Percentiles rank a stretch among this genome's conserved stretches.
phyloP scores from a whole-genome alignment of 2,329 filamentous ascomycete genomes.

The Dactylellina haptotyla region DNA sequence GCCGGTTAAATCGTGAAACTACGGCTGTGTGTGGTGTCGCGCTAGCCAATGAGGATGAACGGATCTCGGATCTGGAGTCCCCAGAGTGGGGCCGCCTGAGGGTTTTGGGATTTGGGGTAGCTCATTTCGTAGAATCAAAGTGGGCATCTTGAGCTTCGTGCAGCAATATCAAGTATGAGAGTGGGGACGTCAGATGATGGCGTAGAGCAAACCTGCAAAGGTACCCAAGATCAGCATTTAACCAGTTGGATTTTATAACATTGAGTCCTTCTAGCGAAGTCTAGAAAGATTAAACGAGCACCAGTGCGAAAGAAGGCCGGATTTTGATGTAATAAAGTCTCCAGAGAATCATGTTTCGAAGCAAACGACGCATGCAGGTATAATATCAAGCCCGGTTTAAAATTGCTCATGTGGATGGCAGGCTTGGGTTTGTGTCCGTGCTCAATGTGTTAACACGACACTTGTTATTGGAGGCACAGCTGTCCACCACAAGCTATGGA shows the following conservation, averaged over 20 bases:
- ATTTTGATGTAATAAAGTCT: not conserved
- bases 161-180: slow-evolving; percentile 2
- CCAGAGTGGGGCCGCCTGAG: slow-evolving; percentile 34
- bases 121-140: not conserved
- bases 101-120: slow-evolving; percentile 19
- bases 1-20: slow-evolving; percentile 53
- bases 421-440: not conserved
- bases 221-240: slow-evolving; percentile 13
- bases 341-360: not conserved
- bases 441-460: not conserved
- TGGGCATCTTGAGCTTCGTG: not conserved
- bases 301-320: no score
- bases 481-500: no score
- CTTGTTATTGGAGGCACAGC: no score
- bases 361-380: slow-evolving; percentile 4
- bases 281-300: slow-evolving; percentile 2
- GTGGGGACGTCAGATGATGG: not conserved
- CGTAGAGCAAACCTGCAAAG: not conserved
- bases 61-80: slow-evolving; percentile 10
- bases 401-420: slow-evolving; percentile 18
- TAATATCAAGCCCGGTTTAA: slow-evolving; percentile 19
- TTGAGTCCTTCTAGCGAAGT: slow-evolving; percentile 21
- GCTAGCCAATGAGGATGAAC: slow-evolving; percentile 28
- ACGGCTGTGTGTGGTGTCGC: slow-evolving; percentile 31
- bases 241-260: slow-evolving; percentile 6